phyloP scores from a whole-genome alignment of 805 yeast genomes.

The Candida rishiriensis region DNA sequence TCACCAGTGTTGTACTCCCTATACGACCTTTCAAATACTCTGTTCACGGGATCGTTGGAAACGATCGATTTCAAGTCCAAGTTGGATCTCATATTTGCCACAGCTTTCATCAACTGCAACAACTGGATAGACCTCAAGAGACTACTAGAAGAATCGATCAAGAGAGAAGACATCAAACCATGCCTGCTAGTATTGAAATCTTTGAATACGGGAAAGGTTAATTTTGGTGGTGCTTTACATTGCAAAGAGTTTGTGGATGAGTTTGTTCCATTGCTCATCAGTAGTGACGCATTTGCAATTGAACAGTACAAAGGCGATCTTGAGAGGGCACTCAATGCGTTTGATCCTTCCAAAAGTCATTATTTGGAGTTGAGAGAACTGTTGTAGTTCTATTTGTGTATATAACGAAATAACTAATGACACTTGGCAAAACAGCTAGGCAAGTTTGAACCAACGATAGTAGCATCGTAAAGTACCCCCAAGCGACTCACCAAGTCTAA shows the following conservation, averaged over 20 bases:
- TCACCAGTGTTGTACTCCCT: conserved; percentile 12
- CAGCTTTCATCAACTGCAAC: conserved; percentile 13
- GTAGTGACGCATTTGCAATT: conserved; percentile 4
- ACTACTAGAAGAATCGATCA: conserved; percentile 11
- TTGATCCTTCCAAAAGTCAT: conserved; percentile 5
- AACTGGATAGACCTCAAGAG: conserved; percentile 14
- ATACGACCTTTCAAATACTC: conserved; percentile 9
- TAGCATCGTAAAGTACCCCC: conserved; percentile 7
- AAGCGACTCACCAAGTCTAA: background rate
- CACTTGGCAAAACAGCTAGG: conserved; percentile 1
- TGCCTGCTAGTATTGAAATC: conserved; percentile 6
- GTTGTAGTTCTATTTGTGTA: background rate
- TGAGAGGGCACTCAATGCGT: conserved; percentile 1
- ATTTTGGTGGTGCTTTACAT: conserved; percentile 4
- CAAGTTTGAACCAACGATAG: conserved; percentile 18
- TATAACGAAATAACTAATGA: background rate
- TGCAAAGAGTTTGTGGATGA: conserved; percentile 11
- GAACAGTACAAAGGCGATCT: conserved; percentile 2
- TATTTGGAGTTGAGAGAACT: conserved; percentile 5
- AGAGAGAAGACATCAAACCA: conserved; percentile 11
- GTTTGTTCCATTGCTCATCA: conserved; percentile 12
- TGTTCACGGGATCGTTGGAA: conserved; percentile 6
- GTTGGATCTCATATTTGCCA: conserved; percentile 13
- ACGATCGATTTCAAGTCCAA: conserved; percentile 5
- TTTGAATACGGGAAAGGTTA: conserved; percentile 1